Conservation (phyloP, 2,329 filamentous ascomycete genomes). For the Dothideomycetes sp. region DNA sequence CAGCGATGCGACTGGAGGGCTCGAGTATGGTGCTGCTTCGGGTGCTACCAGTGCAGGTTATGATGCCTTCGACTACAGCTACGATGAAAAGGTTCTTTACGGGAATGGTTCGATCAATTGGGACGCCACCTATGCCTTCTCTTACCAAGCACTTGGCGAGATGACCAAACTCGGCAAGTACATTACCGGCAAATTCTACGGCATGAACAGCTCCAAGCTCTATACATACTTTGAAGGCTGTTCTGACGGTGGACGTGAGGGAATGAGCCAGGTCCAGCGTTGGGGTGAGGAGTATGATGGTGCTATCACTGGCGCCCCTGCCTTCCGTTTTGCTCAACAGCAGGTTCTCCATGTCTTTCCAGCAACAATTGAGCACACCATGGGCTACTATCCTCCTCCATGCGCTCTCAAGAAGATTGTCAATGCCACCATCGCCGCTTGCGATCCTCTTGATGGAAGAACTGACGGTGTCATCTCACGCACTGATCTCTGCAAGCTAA, state of each 20-base stretch:
- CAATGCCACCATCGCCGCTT: constrained; percentile 46
- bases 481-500: constrained; percentile 38
- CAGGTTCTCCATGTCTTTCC: constrained; percentile 37
- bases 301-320: constrained; percentile 38
- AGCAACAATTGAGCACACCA: constrained; percentile 31
- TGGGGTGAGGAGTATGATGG: constrained; percentile 43
- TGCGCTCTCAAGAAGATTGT: constrained; percentile 44
- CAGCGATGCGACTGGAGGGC: constrained; percentile 28
- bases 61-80: constrained; percentile 35
- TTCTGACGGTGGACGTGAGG: constrained; percentile 45
- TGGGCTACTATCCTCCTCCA: constrained; percentile 34
- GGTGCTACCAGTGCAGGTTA: constrained; percentile 45
- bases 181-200: constrained; percentile 34
- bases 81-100: constrained; percentile 24
- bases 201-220: constrained; percentile 20
- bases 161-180: constrained; percentile 41
- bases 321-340: constrained; percentile 38
- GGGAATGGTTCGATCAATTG: constrained; percentile 44
- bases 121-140: constrained; percentile 42
- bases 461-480: constrained; percentile 46
- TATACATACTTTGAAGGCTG: constrained; percentile 48
- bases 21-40: constrained; percentile 38
- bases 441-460: constrained; percentile 47
- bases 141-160: constrained; percentile 44
- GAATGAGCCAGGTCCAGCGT: constrained; percentile 43